Conservation (phyloP, 371 early-diverging fungal species). For the Lichtheimia ornata region DNA sequence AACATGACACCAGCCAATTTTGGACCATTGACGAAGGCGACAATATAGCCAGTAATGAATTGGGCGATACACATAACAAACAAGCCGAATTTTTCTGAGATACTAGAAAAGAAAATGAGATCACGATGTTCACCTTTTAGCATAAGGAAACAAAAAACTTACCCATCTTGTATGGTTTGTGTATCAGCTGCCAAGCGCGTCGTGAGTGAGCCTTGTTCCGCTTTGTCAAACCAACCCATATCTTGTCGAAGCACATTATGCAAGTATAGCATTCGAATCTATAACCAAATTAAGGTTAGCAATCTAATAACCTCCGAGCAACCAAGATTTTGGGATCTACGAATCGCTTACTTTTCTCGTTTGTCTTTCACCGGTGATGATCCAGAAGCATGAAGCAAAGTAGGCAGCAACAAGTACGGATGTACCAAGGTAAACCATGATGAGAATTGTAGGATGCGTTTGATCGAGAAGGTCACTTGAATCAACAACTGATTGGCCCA, state of each 20-base stretch:
- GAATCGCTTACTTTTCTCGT: slow-evolving; percentile 18
- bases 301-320: no score
- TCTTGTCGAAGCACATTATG: slow-evolving; percentile 82
- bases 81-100: slow-evolving; percentile 78
- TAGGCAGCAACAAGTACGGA: slow-evolving; percentile 28
- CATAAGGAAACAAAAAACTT: no score
- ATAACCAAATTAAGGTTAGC: neutral
- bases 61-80: slow-evolving; percentile 36
- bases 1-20: slow-evolving; percentile 74
- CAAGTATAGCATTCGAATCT: slow-evolving; percentile 69
- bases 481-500: slow-evolving; percentile 30
- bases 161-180: slow-evolving; percentile 69
- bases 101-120: slow-evolving; percentile 28
- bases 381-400: slow-evolving; percentile 30
- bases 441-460: slow-evolving; percentile 28
- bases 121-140: no score
- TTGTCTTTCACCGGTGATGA: slow-evolving; percentile 37
- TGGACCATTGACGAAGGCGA: slow-evolving; percentile 86
- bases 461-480: slow-evolving; percentile 17
- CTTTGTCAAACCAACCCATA: slow-evolving; percentile 83
- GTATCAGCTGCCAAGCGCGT: slow-evolving; percentile 73
- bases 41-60: slow-evolving; percentile 43
- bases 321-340: no score
- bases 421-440: slow-evolving; percentile 32
- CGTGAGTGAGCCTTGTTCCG: slow-evolving; percentile 62